Conservation (phyloP, 2,329 filamentous ascomycete genomes). For the Fragosphaeria purpurea region DNA sequence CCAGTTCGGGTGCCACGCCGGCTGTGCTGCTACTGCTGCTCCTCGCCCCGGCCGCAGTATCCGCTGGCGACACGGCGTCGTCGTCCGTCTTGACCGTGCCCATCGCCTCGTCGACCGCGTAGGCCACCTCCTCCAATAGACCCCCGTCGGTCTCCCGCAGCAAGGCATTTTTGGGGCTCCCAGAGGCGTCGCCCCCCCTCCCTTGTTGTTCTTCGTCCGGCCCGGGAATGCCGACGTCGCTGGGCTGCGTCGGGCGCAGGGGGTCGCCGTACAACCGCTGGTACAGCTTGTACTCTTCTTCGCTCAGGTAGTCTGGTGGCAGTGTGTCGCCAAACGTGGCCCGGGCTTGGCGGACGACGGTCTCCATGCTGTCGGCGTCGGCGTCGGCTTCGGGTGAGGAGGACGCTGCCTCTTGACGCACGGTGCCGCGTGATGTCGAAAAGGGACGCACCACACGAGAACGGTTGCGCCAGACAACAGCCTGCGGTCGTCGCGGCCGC, state of each 20-base stretch:
- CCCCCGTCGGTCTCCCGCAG: conserved; percentile 47
- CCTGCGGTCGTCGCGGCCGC: not conserved
- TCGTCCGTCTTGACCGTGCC: conserved; percentile 22
- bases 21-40: too few species aligned
- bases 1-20: conserved; percentile 7
- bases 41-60: not conserved
- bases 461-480: too few species aligned
- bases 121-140: conserved; percentile 51
- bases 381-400: conserved; percentile 2
- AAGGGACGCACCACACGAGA: conserved; percentile 3
- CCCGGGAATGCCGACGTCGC: conserved; percentile 44
- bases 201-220: conserved; percentile 15
- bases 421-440: conserved; percentile 3
- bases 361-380: conserved; percentile 38
- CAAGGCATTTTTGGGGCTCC: conserved; percentile 31
- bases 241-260: conserved; percentile 47
- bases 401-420: not conserved
- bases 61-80: not conserved
- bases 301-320: conserved; percentile 59
- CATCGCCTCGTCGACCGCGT: conserved; percentile 26
- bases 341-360: conserved; percentile 58
- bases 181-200: conserved; percentile 12
- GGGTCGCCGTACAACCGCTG: conserved; percentile 73
- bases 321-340: conserved; percentile 68
- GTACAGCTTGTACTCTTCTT: conserved; percentile 65